These are phyloP conservation scores for Podospora bellae-mahoneyi DNA, from an alignment of 495 filamentous ascomycete species.

Conservation along the genomic window DNA sequence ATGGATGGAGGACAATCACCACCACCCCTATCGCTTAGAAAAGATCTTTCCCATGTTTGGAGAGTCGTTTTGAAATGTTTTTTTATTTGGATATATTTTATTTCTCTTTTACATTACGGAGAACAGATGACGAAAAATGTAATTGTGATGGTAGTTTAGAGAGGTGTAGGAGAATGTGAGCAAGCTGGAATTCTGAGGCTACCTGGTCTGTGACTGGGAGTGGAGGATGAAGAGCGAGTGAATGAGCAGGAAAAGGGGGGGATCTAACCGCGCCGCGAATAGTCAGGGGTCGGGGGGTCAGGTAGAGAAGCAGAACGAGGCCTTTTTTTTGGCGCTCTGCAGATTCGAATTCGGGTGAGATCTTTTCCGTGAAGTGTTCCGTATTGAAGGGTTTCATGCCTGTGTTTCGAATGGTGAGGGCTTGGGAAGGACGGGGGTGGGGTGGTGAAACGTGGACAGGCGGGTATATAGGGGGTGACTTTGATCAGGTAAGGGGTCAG, in stretches of 20 bases:
- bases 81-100: slow-evolving; percentile 3
- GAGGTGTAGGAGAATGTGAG: background rate
- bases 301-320: background rate
- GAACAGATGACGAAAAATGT: background rate
- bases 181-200: background rate
- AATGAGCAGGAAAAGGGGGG: background rate
- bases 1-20: background rate
- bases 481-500: background rate
- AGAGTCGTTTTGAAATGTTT: slow-evolving; percentile 7
- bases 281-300: background rate
- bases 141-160: background rate
- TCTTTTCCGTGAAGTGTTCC: background rate
- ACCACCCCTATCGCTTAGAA: slow-evolving; percentile 6
- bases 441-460: background rate
- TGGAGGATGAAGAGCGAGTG: background rate
- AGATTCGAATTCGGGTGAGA: background rate
- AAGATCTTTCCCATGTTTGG: slow-evolving; percentile 6
- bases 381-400: background rate
- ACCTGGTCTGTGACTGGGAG: slow-evolving; percentile 16
- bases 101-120: background rate
- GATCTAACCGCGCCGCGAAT: background rate
- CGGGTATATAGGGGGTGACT: background rate
- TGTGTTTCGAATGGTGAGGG: background rate
- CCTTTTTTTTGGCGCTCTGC: background rate
- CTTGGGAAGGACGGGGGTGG: background rate